Percentiles rank a stretch among this genome's conserved stretches.
phyloP scores from a whole-genome alignment of 176 grass and related monocot genomes.

The Echinochloa phyllopogon region DNA sequence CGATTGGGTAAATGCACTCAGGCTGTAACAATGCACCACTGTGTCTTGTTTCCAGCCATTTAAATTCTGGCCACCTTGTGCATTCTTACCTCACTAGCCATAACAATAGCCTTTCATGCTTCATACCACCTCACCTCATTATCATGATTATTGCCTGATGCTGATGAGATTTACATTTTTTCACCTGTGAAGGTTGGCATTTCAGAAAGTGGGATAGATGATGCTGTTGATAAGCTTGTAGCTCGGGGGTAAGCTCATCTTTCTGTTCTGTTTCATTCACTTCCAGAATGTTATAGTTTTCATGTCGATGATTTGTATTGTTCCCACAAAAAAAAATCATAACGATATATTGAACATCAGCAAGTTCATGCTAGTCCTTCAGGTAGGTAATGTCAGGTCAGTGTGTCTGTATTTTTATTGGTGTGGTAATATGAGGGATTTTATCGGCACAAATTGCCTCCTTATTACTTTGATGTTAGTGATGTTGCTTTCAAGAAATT shows the following conservation, averaged over 20 bases:
- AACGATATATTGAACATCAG: slow-evolving; percentile 24
- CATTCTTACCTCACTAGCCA: slow-evolving; percentile 10
- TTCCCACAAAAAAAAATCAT: neutral
- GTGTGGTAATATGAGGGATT: slow-evolving; percentile 13
- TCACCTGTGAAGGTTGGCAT: slow-evolving; percentile 83
- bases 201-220: slow-evolving; percentile 89
- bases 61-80: slow-evolving; percentile 23
- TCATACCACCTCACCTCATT: neutral
- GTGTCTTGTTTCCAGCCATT: slow-evolving; percentile 11
- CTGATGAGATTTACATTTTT: slow-evolving; percentile 22
- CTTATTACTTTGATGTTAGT: neutral
- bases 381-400: neutral
- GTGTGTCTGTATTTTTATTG: slow-evolving; percentile 13
- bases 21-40: slow-evolving; percentile 5
- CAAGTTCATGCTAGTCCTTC: slow-evolving; percentile 21
- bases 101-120: slow-evolving; percentile 20
- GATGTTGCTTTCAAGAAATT: slow-evolving; percentile 16
- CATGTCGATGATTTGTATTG: slow-evolving; percentile 1
- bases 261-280: slow-evolving; percentile 13
- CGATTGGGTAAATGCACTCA: slow-evolving; percentile 4
- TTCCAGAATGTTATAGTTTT: slow-evolving; percentile 25
- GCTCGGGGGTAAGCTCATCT: slow-evolving; percentile 71
- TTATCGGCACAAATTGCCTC: neutral
- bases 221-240: slow-evolving; percentile 81
- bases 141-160: slow-evolving; percentile 15